Evolutionary conservation across 2,329 filamentous ascomycete genomes (phyloP).

Genomic region (Fusarium algeriense): DNA sequence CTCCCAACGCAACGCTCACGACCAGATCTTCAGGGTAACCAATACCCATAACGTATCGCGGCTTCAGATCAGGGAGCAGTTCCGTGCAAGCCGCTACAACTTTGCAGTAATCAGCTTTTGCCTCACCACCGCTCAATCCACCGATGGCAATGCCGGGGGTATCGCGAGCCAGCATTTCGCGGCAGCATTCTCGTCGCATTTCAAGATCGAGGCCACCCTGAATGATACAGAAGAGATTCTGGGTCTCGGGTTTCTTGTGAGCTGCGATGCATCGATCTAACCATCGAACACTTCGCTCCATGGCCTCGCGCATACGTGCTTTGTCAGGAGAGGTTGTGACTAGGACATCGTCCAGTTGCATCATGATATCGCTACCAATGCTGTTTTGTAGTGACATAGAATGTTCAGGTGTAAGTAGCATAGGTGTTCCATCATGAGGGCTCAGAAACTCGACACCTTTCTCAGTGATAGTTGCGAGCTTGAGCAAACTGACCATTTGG

Average conservation of each 20-base stretch:
- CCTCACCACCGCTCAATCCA: slow-evolving; percentile 93
- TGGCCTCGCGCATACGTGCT: slow-evolving; percentile 90
- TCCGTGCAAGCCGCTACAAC: slow-evolving; percentile 90
- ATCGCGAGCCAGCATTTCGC: slow-evolving; percentile 87
- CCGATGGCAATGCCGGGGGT: slow-evolving; percentile 98
- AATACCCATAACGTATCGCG: slow-evolving; percentile 99
- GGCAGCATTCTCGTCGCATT: slow-evolving; percentile 84
- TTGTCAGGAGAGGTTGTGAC: slow-evolving; percentile 94
- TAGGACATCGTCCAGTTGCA: slow-evolving; percentile 99
- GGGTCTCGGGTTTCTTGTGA: slow-evolving; percentile 82
- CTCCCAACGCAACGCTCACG: slow-evolving; percentile 91
- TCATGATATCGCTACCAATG: slow-evolving; percentile 98
- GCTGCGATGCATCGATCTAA: slow-evolving; percentile 93
- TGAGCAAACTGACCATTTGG: slow-evolving; percentile 97
- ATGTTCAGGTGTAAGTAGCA: slow-evolving; percentile 97
- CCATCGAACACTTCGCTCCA: slow-evolving; percentile 95
- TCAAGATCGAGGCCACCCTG: slow-evolving; percentile 93
- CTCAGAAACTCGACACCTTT: slow-evolving; percentile 96
- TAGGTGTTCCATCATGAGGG: slow-evolving; percentile 93
- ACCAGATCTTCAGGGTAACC: slow-evolving; percentile 97
- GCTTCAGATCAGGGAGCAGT: slow-evolving; percentile 88
- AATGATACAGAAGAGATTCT: slow-evolving; percentile 99
- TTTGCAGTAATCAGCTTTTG: slow-evolving; percentile 90
- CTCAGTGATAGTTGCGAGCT: slow-evolving; percentile 93
- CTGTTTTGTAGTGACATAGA: slow-evolving; percentile 96